phyloP scores from a whole-genome alignment of 2,329 filamentous ascomycete species.

The Cryphonectria nitschkei region DNA sequence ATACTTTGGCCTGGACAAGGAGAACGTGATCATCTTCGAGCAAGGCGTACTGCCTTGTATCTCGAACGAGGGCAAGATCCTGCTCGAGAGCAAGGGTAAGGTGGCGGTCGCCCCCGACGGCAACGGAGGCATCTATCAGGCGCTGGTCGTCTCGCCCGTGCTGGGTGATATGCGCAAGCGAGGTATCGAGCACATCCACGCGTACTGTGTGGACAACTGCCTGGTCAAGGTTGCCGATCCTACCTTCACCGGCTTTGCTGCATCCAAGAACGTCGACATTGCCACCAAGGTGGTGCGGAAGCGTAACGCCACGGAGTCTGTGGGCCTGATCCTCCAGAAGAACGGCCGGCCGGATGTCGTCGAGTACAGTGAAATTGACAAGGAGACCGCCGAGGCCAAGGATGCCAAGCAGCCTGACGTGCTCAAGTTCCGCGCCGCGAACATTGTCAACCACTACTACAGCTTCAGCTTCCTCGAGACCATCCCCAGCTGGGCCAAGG shows the following conservation, averaged over 20 bases:
- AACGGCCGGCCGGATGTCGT: slow-evolving; percentile 97
- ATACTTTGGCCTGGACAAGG: slow-evolving; percentile 86
- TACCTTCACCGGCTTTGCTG: slow-evolving; percentile 91
- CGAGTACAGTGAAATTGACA: slow-evolving; percentile 97
- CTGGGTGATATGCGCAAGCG: slow-evolving; percentile 87
- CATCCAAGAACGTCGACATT: slow-evolving; percentile 86
- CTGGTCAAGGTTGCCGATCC: slow-evolving; percentile 98
- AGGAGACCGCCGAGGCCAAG: slow-evolving; percentile 83
- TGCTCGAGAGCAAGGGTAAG: slow-evolving; percentile 87
- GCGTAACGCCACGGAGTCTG: slow-evolving; percentile 92
- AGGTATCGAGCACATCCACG: slow-evolving; percentile 92
- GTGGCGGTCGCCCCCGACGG: slow-evolving; percentile 95
- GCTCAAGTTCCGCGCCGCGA: slow-evolving; percentile 95
- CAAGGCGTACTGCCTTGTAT: slow-evolving; percentile 97
- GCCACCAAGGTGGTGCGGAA: slow-evolving; percentile 99
- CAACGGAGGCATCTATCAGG: slow-evolving; percentile 96
- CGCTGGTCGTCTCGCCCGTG: slow-evolving; percentile 78
- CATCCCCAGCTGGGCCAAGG: slow-evolving; percentile 83
- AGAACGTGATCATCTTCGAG: slow-evolving; percentile 92
- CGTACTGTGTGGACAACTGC: slow-evolving; percentile 99
- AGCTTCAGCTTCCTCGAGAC: slow-evolving; percentile 89
- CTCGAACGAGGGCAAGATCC: slow-evolving; percentile 95
- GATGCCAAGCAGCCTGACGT: slow-evolving; percentile 80
- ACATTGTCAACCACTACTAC: slow-evolving; percentile 99
- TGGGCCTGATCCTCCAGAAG: slow-evolving; percentile 91